A percentile compares a stretch with the other conserved stretches of the same genome.
Evolutionary conservation across 2,329 filamentous ascomycete genomes (phyloP).

Genomic region (Colletotrichum liriopes): DNA sequence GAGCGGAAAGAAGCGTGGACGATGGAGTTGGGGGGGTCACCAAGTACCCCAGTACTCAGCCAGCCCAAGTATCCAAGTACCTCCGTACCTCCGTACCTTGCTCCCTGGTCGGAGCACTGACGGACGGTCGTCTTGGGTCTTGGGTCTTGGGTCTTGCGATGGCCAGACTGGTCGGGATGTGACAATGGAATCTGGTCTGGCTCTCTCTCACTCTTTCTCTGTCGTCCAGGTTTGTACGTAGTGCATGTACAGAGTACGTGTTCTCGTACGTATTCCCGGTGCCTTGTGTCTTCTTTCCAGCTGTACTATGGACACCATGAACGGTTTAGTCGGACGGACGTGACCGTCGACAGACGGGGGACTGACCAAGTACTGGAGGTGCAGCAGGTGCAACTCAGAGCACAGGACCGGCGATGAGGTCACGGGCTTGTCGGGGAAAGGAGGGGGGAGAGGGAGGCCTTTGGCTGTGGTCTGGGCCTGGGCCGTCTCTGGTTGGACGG

Average conservation of each 20-base stretch:
- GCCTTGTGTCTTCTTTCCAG: background rate
- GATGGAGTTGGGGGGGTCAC: background rate
- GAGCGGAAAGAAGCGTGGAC: background rate
- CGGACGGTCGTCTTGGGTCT: background rate
- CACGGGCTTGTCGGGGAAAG: conserved; percentile 25
- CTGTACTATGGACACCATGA: background rate
- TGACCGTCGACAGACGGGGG: background rate
- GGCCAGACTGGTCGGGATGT: conserved; percentile 12
- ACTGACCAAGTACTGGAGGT: conserved; percentile 8
- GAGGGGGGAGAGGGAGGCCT: background rate
- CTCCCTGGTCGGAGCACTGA: background rate
- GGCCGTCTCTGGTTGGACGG: conserved; percentile 27
- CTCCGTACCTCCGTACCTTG: no score
- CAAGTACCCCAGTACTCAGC: background rate
- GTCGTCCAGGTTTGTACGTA: background rate
- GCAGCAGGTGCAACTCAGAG: background rate
- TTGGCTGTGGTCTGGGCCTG: conserved; percentile 14
- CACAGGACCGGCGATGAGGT: conserved; percentile 31
- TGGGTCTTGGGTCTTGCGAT: background rate
- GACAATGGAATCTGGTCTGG: conserved; percentile 14
- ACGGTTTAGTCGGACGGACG: background rate
- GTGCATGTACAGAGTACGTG: background rate
- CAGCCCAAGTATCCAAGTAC: background rate
- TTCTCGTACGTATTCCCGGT: background rate
- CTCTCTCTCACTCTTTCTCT: background rate